These are phyloP conservation scores for Solanum gracilifrons DNA, from an alignment of 257 asterid genomes.

Conservation along the genomic window DNA sequence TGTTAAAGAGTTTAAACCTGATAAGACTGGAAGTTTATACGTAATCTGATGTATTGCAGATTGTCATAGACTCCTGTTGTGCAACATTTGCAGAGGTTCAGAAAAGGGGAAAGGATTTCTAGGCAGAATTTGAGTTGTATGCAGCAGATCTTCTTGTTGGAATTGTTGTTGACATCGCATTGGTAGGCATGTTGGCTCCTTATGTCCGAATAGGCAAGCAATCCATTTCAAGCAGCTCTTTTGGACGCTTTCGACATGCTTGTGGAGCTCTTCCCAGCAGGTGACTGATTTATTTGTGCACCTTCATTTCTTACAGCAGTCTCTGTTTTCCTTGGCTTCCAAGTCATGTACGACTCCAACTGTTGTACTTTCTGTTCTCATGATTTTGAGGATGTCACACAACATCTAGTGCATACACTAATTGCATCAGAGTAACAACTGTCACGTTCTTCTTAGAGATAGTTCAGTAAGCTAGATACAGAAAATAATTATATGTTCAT, in stretches of 20 bases:
- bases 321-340: not conserved
- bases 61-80: slow-evolving; percentile 87
- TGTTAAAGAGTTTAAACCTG: not conserved
- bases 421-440: not conserved
- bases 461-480: not conserved
- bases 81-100: slow-evolving; percentile 97
- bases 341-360: not conserved
- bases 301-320: not conserved
- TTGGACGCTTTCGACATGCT: slow-evolving; percentile 49
- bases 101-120: slow-evolving; percentile 88
- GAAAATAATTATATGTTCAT: not conserved
- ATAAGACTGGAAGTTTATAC: not conserved
- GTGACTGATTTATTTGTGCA: slow-evolving; percentile 13
- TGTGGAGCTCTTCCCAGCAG: slow-evolving; percentile 88
- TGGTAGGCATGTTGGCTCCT: slow-evolving; percentile 97
- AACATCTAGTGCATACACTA: not conserved
- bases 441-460: not conserved
- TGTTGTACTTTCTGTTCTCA: not conserved
- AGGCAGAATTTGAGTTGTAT: slow-evolving; percentile 95
- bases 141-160: slow-evolving; percentile 94
- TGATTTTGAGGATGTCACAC: not conserved
- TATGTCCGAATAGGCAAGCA: slow-evolving; percentile 71
- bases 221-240: slow-evolving; percentile 49
- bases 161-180: slow-evolving; percentile 78
- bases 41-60: slow-evolving; percentile 23